A percentile compares a stretch with the other conserved stretches of the same genome.
phyloP scores from a whole-genome alignment of 1,139 yeast genomes.

The Hansenula sp. region DNA sequence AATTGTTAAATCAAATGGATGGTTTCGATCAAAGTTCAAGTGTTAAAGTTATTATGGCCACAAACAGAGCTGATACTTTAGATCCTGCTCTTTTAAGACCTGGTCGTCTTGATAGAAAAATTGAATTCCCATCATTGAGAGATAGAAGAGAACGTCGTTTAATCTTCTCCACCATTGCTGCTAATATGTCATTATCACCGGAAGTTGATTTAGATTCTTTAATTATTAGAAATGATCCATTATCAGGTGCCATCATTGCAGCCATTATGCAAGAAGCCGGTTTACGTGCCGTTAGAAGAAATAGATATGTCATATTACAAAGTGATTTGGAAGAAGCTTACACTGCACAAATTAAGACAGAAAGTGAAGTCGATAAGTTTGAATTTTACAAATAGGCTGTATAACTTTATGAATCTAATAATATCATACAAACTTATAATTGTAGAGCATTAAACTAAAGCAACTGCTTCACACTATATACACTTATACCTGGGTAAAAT shows the following conservation, averaged over 20 bases:
- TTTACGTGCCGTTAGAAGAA: constrained; percentile 94
- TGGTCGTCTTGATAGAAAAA: constrained; percentile 97
- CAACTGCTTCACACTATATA: constrained; percentile 20
- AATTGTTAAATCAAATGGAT: constrained; percentile 97
- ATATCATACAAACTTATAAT: not conserved
- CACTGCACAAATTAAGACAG: constrained; percentile 92
- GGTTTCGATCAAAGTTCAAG: constrained; percentile 96
- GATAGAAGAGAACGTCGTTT: constrained; percentile 97
- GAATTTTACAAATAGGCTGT: constrained; percentile 81
- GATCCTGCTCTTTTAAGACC: constrained; percentile 98
- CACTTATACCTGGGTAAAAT: constrained; percentile 49
- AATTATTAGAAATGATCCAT: constrained; percentile 92
- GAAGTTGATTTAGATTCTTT: constrained; percentile 95
- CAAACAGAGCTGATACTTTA: constrained; percentile 95
- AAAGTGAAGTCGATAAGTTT: constrained; percentile 93
- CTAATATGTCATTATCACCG: constrained; percentile 96
- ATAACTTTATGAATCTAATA: not conserved
- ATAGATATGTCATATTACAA: constrained; percentile 93
- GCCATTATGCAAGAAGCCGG: constrained; percentile 99
- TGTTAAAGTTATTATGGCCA: constrained; percentile 98
- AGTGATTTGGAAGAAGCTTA: constrained; percentile 97
- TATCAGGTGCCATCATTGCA: constrained; percentile 96
- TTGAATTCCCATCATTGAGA: constrained; percentile 92
- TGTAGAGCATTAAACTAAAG: not conserved
- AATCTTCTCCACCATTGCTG: constrained; percentile 93